Evolutionary conservation across 192 early-diverging fungal species (phyloP).

Genomic region (Geosiphon pyriformis): DNA sequence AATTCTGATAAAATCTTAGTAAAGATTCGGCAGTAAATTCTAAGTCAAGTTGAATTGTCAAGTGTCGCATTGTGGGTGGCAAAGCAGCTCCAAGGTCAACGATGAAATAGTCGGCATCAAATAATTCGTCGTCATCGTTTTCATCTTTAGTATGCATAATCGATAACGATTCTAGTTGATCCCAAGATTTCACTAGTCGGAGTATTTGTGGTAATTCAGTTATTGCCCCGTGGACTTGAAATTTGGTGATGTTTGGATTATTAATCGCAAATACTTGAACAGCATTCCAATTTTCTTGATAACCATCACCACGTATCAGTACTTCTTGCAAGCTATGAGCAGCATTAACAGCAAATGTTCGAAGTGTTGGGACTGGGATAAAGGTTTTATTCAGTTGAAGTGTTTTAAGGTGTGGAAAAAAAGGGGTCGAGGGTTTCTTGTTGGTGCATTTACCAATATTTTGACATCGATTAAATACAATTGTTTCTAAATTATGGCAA

Average conservation of each 20-base stretch:
- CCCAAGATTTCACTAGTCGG: background rate
- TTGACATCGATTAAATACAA: constrained; percentile 3
- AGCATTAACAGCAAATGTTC: background rate
- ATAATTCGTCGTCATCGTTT: background rate
- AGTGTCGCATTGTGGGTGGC: background rate
- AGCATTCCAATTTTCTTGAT: background rate
- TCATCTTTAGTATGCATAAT: constrained; percentile 3
- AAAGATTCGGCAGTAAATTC: constrained; percentile 7
- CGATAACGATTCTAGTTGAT: background rate
- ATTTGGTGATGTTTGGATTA: background rate
- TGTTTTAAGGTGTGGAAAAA: background rate
- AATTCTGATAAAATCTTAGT: constrained; percentile 1
- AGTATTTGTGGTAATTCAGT: background rate
- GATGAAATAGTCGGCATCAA: background rate
- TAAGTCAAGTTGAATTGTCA: background rate
- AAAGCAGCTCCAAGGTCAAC: background rate
- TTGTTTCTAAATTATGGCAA: background rate
- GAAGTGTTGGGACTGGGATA: background rate
- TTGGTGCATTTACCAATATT: background rate
- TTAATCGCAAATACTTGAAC: background rate
- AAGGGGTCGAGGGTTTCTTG: background rate
- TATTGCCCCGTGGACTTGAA: background rate
- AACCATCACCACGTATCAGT: background rate
- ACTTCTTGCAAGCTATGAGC: background rate
- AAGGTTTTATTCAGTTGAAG: background rate